These are phyloP conservation scores for Colletotrichum magnum DNA, from an alignment of 2,329 filamentous ascomycete genomes.

Conservation along the genomic window DNA sequence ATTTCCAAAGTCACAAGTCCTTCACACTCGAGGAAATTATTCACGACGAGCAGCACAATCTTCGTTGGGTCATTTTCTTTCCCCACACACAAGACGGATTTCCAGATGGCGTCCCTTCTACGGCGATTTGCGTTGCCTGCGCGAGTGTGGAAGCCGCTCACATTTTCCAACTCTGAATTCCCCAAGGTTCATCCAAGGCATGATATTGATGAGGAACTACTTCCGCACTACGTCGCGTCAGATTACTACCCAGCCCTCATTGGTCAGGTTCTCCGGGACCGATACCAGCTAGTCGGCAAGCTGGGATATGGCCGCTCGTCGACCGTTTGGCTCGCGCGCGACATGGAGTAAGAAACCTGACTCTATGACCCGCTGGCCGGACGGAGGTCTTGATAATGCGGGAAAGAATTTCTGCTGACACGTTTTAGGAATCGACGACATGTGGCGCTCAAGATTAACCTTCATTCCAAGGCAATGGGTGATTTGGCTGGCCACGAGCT, in stretches of 20 bases:
- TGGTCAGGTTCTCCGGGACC: conserved; percentile 43
- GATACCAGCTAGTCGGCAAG: conserved; percentile 57
- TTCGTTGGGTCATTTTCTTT: too few species aligned
- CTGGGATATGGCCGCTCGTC: conserved; percentile 58
- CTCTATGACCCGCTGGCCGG: neutral
- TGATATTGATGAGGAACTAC: conserved; percentile 43
- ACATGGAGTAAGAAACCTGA: conserved; percentile 44
- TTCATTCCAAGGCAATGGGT: conserved; percentile 45
- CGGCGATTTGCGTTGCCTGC: conserved; percentile 31
- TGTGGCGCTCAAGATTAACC: conserved; percentile 53
- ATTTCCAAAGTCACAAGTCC: too few species aligned
- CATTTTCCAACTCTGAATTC: conserved; percentile 41
- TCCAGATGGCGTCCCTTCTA: conserved; percentile 24
- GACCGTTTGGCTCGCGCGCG: conserved; percentile 57
- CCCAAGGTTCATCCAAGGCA: conserved; percentile 4
- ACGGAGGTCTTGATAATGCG: neutral
- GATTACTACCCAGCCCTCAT: conserved; percentile 46
- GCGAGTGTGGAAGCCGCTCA: conserved; percentile 33
- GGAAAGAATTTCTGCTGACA: neutral
- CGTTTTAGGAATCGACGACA: conserved; percentile 45
- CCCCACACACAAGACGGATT: too few species aligned
- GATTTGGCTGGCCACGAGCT: conserved; percentile 52
- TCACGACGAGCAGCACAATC: too few species aligned
- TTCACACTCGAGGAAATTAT: too few species aligned
- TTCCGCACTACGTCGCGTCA: conserved; percentile 43